Evolutionary conservation across 345 rosid species (phyloP), one percentile per base, ranked within the genome.

Genomic region (Rhizophora apiculata): DNA sequence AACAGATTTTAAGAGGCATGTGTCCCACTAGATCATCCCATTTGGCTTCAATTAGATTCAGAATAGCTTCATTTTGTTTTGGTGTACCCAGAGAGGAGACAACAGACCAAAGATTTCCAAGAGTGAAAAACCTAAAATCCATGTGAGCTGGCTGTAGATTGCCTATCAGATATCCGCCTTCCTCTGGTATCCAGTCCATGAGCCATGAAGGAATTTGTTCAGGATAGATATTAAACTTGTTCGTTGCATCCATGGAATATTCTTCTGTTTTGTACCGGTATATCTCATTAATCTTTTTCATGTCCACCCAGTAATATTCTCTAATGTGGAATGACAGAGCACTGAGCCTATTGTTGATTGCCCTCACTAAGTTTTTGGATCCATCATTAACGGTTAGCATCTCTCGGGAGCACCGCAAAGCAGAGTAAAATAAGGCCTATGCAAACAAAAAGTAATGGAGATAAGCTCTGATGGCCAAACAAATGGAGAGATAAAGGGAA

Each of bases 1-100:
- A 94, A 65, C 96, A 87, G 57, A 95, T 92, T 82, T 95, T 95
- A 68, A 95, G 89, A 73, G 95, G 97, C 93, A 91, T 91, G 61
- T 78, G 77, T 53, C 89, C 95, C 13, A 91, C 78, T 71, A 91
- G 82, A 32, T 91, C 93, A 46, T 87, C 88, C 97, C 97, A 91
- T 76, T 91, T 91, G 70, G 85, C 84, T 72, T 89, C 95, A 52
- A 89, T 62, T 69, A 91, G 76, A 74, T 88, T 87, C 66, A 91
- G 70, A 70, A 88, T 86, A 64, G 91, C 82, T 72, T 81, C 83
- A 68, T 91, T 91, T 75, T 89, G 97, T 68, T 79, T 91, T 18
- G 97, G 90, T 39, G 97, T 89, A 43, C 88, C 83, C 76, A 91
- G 76, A 7, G 95, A 91, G 3, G 95, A 91, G 60, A 91, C 74